A percentile compares a stretch with the other conserved stretches of the same genome.
phyloP scores from a whole-genome alignment of 495 filamentous ascomycete genomes.

The Tuber melanosporum region DNA sequence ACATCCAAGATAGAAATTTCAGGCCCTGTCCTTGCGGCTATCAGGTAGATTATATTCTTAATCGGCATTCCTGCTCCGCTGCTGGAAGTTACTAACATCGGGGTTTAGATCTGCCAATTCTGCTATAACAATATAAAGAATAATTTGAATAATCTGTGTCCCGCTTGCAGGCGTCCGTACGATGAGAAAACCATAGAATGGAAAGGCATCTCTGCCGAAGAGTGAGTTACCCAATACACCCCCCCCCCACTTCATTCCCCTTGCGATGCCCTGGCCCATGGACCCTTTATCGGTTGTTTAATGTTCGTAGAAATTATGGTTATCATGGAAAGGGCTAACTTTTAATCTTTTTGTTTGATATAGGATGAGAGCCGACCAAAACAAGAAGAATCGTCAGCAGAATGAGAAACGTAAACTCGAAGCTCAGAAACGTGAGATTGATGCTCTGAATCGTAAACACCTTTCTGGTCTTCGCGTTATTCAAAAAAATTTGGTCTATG shows the following conservation, averaged over 20 bases:
- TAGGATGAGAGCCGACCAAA: constrained; percentile 76
- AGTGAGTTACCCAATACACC: constrained; percentile 54
- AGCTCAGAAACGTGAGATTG: constrained; percentile 88
- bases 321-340: constrained; percentile 21
- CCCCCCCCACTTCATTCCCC: background rate
- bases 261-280: constrained; percentile 21
- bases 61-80: constrained; percentile 2
- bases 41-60: constrained; percentile 56
- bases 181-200: constrained; percentile 94
- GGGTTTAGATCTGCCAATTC: constrained; percentile 86
- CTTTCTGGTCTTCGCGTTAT: constrained; percentile 89
- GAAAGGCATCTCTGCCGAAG: constrained; percentile 86
- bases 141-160: constrained; percentile 91
- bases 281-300: constrained; percentile 18
- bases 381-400: constrained; percentile 83
- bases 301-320: constrained; percentile 42
- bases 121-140: constrained; percentile 98
- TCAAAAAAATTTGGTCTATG: constrained; percentile 97
- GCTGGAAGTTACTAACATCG: constrained; percentile 10
- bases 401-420: constrained; percentile 90
- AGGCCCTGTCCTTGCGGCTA: constrained; percentile 96
- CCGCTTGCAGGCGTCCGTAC: constrained; percentile 89
- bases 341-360: background rate
- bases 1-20: constrained; percentile 94
- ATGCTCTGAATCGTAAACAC: constrained; percentile 89